Conservation (phyloP, 805 yeast species). For the Pichia cabralensis region DNA sequence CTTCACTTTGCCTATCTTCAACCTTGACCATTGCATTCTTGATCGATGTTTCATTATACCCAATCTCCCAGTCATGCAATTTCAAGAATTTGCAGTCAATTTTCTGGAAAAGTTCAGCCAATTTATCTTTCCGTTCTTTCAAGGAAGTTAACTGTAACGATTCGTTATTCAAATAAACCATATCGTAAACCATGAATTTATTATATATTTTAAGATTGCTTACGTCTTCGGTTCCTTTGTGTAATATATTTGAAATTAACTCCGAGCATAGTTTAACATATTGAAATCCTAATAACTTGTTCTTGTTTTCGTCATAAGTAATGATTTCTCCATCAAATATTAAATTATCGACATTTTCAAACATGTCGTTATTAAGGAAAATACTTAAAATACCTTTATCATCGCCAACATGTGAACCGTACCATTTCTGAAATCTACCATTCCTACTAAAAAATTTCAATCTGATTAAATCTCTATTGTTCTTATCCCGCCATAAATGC, state of each 20-base stretch:
- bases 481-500: conserved; percentile 45
- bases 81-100: conserved; percentile 44
- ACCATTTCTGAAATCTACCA: conserved; percentile 57
- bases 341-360: conserved; percentile 23
- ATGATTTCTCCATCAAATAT: conserved; percentile 91
- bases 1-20: conserved; percentile 62
- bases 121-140: conserved; percentile 41
- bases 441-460: conserved; percentile 66
- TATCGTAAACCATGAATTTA: conserved; percentile 58
- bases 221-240: not conserved
- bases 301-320: conserved; percentile 55
- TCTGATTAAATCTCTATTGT: conserved; percentile 35
- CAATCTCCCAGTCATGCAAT: conserved; percentile 30
- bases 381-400: conserved; percentile 22
- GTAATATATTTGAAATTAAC: not conserved
- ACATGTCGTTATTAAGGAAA: conserved; percentile 24
- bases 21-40: conserved; percentile 45
- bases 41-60: conserved; percentile 34
- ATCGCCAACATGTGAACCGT: conserved; percentile 10
- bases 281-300: conserved; percentile 62
- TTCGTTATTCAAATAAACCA: conserved; percentile 57
- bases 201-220: conserved; percentile 32
- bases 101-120: conserved; percentile 33
- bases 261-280: conserved; percentile 45
- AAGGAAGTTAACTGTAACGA: conserved; percentile 49